Base-by-base conservation (phyloP, 176 grass and related monocot species). In the Coix lacrymajobi region DNA sequence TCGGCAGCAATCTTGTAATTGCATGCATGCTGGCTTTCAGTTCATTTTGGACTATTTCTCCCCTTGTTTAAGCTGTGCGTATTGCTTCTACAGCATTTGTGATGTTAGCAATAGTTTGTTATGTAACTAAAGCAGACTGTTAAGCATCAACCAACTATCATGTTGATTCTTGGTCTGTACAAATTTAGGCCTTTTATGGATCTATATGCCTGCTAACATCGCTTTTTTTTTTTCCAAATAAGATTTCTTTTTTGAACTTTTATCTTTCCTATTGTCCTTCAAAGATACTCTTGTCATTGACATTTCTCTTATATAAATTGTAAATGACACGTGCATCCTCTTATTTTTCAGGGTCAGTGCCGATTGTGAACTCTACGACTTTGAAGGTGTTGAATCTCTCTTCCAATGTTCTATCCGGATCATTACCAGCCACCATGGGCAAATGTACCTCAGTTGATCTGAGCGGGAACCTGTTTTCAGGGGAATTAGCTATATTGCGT, bases 371-470 rank as follows among this genome's bases (percentile, higher is more conserved):
- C 74, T 99, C 96, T 26, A 96, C 93, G 7, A 92, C 96, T 82
- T 87, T 99, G 87, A 96, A 88, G 72, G 48, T 83, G 79, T 79
- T 99, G 77, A 99, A 96, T 85, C 91, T 99, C 46, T 99, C 96
- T 73, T 90, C 93, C 56, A 99, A 96, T 90, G 75, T 88, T 71
- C 67, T 99, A 16, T 81, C 87, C 45, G 96, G 93, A 89, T 84
- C 82, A 30, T 94, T 99, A 73, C 96, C 93, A 31, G 20, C 51
- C 51, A 90, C 75, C 56, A 85, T 94, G 65, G 72, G 91, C 51
- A 76, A 69, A 57, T 96, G 89, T 63, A 48, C 36, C 33, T 94
- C 89, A 36, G 68, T 99, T 83, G 96, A 99, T 90, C 62, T 99
- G 39, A 99, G 93, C 67, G 84, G 88, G 13, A 99, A 99, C 74